phyloP scores from a whole-genome alignment of 2,329 filamentous ascomycete species.

The Ceratocystis lukuohia region DNA sequence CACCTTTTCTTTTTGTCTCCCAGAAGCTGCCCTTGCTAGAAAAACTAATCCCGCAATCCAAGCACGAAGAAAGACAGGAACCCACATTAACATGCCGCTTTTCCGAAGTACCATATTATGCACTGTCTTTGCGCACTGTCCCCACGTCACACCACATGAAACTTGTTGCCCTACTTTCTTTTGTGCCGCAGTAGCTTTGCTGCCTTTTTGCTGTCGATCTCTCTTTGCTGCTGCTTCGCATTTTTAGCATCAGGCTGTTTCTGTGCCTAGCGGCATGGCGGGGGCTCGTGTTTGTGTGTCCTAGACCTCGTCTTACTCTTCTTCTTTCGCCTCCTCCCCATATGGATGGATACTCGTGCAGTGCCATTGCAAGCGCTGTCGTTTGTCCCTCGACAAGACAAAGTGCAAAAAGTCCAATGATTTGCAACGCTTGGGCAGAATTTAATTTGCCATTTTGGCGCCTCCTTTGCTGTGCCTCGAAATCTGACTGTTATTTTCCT shows the following conservation, averaged over 20 bases:
- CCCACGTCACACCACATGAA: conserved; percentile 7
- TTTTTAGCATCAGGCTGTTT: too few species aligned
- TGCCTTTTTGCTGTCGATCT: not conserved
- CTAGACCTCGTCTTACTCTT: too few species aligned
- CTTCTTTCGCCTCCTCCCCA: too few species aligned
- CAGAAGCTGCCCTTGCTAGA: not conserved
- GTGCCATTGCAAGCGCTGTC: not conserved
- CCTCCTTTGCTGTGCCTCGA: conserved; percentile 6
- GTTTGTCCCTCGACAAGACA: not conserved
- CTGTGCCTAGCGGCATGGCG: too few species aligned
- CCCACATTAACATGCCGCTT: conserved; percentile 6
- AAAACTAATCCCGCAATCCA: not conserved
- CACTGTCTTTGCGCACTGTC: not conserved
- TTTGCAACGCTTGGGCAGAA: conserved; percentile 1
- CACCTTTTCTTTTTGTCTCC: not conserved
- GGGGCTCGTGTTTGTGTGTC: too few species aligned
- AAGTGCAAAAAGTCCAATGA: conserved; percentile 1
- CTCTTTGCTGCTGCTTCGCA: not conserved
- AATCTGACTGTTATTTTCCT: not conserved
- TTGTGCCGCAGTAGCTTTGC: too few species aligned
- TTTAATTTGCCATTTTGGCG: not conserved
- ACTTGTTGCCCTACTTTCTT: not conserved
- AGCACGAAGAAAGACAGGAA: not conserved
- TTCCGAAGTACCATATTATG: not conserved
- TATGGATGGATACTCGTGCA: too few species aligned